Conservation (phyloP, 768 basidiomycete species). For the Calvatia gigantea region DNA sequence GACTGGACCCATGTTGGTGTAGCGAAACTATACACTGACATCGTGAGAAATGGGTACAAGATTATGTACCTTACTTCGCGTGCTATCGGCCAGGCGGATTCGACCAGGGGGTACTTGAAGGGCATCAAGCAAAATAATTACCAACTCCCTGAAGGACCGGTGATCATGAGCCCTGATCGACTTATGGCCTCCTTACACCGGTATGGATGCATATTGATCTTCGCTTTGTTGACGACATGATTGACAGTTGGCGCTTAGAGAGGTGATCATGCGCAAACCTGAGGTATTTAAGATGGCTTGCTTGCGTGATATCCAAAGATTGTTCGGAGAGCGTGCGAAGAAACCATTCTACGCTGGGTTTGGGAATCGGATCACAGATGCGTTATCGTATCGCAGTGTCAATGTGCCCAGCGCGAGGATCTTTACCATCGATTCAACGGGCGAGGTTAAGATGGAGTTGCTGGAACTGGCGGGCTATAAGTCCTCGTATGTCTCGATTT, state of each 20-base stretch:
- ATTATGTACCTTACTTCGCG: conserved; percentile 97
- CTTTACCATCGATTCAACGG: conserved; percentile 93
- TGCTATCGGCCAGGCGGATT: conserved; percentile 97
- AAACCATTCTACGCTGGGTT: conserved; percentile 96
- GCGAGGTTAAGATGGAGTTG: conserved; percentile 96
- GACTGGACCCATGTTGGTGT: conserved; percentile 99
- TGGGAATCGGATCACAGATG: conserved; percentile 97
- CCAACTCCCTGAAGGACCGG: conserved; percentile 95
- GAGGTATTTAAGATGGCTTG: conserved; percentile 99
- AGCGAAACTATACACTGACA: conserved; percentile 96
- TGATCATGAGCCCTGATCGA: conserved; percentile 98
- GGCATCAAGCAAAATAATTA: conserved; percentile 95
- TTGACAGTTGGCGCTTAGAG: conserved; percentile 42
- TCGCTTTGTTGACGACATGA: not conserved
- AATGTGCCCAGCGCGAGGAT: conserved; percentile 92
- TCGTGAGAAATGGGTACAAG: conserved; percentile 93
- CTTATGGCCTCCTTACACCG: conserved; percentile 92
- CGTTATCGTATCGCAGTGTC: conserved; percentile 94
- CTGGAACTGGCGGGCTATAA: conserved; percentile 97
- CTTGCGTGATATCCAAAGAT: conserved; percentile 86
- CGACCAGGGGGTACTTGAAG: conserved; percentile 90
- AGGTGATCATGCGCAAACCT: conserved; percentile 98
- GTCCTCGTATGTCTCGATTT: conserved; percentile 63
- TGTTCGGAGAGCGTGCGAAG: conserved; percentile 71
- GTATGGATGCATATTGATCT: conserved; percentile 35